phyloP scores from a whole-genome alignment of 352 stramenopile genomes.

The Phytophthora kernoviae region DNA sequence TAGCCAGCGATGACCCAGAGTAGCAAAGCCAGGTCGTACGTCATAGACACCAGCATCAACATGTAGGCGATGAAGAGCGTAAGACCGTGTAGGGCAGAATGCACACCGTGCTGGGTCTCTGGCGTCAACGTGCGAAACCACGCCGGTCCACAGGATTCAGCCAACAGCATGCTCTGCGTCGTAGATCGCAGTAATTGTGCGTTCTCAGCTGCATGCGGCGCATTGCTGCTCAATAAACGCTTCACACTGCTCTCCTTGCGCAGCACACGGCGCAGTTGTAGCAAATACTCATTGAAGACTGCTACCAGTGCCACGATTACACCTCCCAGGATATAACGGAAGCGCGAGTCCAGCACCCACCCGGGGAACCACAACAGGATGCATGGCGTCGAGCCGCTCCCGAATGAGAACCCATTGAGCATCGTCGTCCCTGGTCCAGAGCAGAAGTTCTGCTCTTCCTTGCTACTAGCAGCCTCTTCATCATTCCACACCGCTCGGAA shows the following conservation, averaged over 20 bases:
- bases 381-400: constrained; percentile 45
- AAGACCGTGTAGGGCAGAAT: constrained; percentile 59
- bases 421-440: constrained; percentile 70
- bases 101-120: constrained; percentile 55
- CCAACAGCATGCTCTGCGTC: constrained; percentile 34
- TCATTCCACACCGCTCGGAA: constrained; percentile 34
- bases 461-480: background rate
- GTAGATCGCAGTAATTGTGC: constrained; percentile 52
- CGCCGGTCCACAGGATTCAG: constrained; percentile 38
- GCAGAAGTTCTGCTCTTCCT: constrained; percentile 44
- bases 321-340: constrained; percentile 58
- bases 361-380: constrained; percentile 78
- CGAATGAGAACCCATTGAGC: constrained; percentile 74
- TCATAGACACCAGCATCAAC: constrained; percentile 86
- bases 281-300: constrained; percentile 77
- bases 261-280: constrained; percentile 66
- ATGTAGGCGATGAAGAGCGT: constrained; percentile 77
- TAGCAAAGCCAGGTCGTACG: constrained; percentile 72
- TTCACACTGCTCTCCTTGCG: constrained; percentile 69
- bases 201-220: constrained; percentile 28
- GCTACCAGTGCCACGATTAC: constrained; percentile 56
- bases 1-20: constrained; percentile 61
- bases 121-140: constrained; percentile 64
- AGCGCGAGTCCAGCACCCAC: constrained; percentile 65
- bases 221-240: constrained; percentile 26